These are phyloP conservation scores for Colletotrichum tamarilloi DNA, from an alignment of 2,329 filamentous ascomycete genomes.

Conservation along the genomic window DNA sequence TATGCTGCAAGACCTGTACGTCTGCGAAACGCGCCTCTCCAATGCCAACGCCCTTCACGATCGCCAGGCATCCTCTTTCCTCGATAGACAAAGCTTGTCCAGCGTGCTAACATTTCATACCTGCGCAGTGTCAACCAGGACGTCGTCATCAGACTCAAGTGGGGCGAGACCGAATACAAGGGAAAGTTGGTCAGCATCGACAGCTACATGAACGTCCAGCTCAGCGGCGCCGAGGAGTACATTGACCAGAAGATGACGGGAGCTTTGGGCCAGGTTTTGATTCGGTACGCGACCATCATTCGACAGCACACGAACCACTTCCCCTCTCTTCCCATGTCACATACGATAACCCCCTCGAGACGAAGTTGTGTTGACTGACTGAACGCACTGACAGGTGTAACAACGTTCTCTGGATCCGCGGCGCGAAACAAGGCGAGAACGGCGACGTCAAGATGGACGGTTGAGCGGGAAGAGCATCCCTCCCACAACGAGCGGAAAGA, in stretches of 20 bases:
- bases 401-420: conserved; percentile 94
- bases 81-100: not conserved
- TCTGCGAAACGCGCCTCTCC: not conserved
- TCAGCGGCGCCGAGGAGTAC: conserved; percentile 91
- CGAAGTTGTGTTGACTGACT: not conserved
- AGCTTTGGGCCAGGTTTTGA: conserved; percentile 88
- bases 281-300: conserved; percentile 69
- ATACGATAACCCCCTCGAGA: not conserved
- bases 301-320: too few relatives aligned
- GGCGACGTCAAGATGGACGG: conserved; percentile 70
- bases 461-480: conserved; percentile 39
- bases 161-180: conserved; percentile 98
- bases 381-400: conserved; percentile 73
- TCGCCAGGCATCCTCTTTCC: not conserved
- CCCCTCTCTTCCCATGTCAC: too few relatives aligned
- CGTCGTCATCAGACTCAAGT: conserved; percentile 93
- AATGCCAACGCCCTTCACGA: not conserved
- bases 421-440: conserved; percentile 62
- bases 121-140: conserved; percentile 82
- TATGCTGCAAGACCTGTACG: conserved; percentile 91
- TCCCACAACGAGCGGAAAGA: conserved; percentile 11
- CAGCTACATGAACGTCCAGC: conserved; percentile 99
- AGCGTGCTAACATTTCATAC: conserved; percentile 4
- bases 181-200: conserved; percentile 92
- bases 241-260: conserved; percentile 89